A percentile compares a stretch with the other conserved stretches of the same genome.
phyloP scores from a whole-genome alignment of 2,329 filamentous ascomycete species.

The Eutypa lata region DNA sequence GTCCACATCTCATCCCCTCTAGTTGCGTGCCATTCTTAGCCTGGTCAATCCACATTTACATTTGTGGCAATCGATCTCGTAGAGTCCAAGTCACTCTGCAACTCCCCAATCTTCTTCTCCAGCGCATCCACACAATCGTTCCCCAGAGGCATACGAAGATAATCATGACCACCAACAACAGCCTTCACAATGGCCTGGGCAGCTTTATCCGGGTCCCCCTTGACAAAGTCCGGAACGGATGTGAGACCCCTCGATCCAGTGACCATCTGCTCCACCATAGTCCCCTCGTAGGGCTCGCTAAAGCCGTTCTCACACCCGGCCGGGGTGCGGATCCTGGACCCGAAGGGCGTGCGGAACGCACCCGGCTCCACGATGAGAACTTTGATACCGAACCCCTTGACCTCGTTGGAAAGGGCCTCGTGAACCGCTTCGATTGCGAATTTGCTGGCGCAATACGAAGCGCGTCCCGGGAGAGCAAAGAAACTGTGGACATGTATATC shows the following conservation, averaged over 20 bases:
- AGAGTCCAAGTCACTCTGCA: slow-evolving; percentile 12
- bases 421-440: slow-evolving; percentile 16
- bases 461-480: slow-evolving; percentile 10
- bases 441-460: slow-evolving; percentile 15
- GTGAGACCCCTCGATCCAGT: not conserved
- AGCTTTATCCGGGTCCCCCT: slow-evolving; percentile 14
- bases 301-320: slow-evolving; percentile 6
- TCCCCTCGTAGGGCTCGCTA: slow-evolving; percentile 15
- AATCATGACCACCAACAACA: slow-evolving; percentile 12
- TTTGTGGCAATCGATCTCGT: slow-evolving; percentile 10
- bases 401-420: slow-evolving; percentile 8
- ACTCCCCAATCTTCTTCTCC: slow-evolving; percentile 11
- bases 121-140: slow-evolving; percentile 9
- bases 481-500: slow-evolving; percentile 6
- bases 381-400: slow-evolving; percentile 10
- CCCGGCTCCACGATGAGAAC: slow-evolving; percentile 16
- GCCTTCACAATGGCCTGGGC: slow-evolving; percentile 13
- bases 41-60: not conserved
- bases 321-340: slow-evolving; percentile 3
- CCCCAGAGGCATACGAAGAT: slow-evolving; percentile 14
- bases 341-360: slow-evolving; percentile 13
- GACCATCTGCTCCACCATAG: slow-evolving; percentile 13
- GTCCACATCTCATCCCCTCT: too few relatives aligned
- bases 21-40: too few relatives aligned
- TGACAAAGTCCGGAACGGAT: slow-evolving; percentile 5